Percentiles rank a stretch among this genome's conserved stretches.
phyloP scores from a whole-genome alignment of 2,329 filamentous ascomycete species.

The Fusarium humuli region DNA sequence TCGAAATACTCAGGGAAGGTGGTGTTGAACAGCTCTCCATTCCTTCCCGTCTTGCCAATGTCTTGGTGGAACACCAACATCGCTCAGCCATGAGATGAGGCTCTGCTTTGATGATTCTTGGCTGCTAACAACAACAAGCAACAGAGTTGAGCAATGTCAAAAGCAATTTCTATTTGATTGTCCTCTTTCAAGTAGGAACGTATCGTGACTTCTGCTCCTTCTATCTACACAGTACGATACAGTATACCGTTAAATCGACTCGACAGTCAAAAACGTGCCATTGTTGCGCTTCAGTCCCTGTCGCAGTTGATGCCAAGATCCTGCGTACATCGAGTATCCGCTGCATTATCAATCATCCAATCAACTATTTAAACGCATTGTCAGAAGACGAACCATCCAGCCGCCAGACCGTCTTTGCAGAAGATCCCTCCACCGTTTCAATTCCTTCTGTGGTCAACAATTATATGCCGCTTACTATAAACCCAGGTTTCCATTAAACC shows the following conservation, averaged over 20 bases:
- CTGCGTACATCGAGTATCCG: neutral
- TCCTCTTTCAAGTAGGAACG: neutral
- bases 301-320: conserved; percentile 3
- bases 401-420: neutral
- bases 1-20: neutral
- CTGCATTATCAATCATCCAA: neutral
- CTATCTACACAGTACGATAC: conserved; percentile 26
- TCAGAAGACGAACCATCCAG: neutral
- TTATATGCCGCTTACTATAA: conserved; percentile 5
- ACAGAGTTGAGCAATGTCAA: neutral
- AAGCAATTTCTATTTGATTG: neutral
- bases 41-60: conserved; percentile 5
- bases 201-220: neutral
- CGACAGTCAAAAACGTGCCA: conserved; percentile 35
- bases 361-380: neutral
- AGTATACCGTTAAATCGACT: neutral
- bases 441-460: conserved; percentile 1
- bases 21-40: neutral
- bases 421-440: conserved; percentile 17
- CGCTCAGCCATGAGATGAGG: conserved; percentile 38
- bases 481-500: conserved; percentile 12
- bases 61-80: neutral
- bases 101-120: conserved; percentile 21
- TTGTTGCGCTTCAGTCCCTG: conserved; percentile 16
- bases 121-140: neutral